These are phyloP conservation scores for Eucalyptus tenuipes DNA, from an alignment of 345 rosid genomes.

Conservation along the genomic window DNA sequence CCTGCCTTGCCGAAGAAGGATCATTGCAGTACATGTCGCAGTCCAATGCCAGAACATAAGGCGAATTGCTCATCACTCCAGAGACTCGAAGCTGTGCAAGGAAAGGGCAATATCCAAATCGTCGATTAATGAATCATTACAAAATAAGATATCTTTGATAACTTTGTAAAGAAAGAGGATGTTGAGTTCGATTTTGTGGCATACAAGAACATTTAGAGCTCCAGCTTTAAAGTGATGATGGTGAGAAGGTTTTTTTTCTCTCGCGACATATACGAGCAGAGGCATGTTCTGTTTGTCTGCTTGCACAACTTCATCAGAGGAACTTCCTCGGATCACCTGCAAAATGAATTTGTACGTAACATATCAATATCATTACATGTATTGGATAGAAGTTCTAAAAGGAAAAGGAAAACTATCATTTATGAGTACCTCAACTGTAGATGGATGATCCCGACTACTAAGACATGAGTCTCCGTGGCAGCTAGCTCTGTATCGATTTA, in stretches of 20 bases:
- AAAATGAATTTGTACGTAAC: background rate
- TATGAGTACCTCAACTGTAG: conserved; percentile 9
- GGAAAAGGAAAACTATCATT: background rate
- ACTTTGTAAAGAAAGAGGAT: background rate
- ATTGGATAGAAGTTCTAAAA: background rate
- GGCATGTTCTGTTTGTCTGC: conserved; percentile 6
- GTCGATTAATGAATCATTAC: background rate
- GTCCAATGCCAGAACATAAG: conserved; percentile 23
- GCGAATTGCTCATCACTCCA: conserved; percentile 26
- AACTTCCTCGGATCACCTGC: background rate
- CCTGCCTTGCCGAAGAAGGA: conserved; percentile 29
- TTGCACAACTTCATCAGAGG: background rate
- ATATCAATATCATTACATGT: background rate
- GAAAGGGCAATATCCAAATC: background rate
- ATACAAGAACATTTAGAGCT: conserved; percentile 41
- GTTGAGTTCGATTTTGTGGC: background rate
- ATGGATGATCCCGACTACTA: conserved; percentile 1
- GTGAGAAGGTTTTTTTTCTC: conserved; percentile 27
- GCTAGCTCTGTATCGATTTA: background rate
- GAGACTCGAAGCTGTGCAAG: conserved; percentile 39
- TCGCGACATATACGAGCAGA: conserved; percentile 25
- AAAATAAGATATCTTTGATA: background rate
- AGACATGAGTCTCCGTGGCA: background rate
- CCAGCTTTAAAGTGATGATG: conserved; percentile 43
- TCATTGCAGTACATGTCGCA: conserved; percentile 46